Base-by-base conservation (phyloP, 1,284 basidiomycete species). In the Mrakiaceae sp. region DNA sequence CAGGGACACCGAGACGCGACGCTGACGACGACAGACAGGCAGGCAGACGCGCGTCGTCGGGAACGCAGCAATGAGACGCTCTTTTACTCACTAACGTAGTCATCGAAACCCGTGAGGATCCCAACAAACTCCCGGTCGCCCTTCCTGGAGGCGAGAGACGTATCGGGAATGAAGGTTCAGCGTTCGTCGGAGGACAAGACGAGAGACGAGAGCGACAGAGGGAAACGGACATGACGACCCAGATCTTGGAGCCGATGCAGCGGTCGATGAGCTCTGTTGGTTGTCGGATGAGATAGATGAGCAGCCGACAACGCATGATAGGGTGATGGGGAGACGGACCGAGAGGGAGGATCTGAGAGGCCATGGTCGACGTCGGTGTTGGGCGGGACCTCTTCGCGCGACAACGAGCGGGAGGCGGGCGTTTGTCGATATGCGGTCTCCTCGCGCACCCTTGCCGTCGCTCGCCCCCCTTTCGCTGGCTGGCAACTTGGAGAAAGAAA, bases 81-180 rank as follows among this genome's bases (percentile, higher is more conserved):
- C 27, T 27, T 27, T 27, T 58, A 97, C 95, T 84, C 77, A 98
- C 95, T 98, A 76, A 98, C 95, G 76, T 95, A 98, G 78, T 98
- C 95, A 76, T 98, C 96, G 73, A 98, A 98, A 3, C 96, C 95
- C 54, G 95, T 82, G 58, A 98, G 79, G 3, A 86, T 98, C n/a
- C 95, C 95, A 14, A 88, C 90, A 78, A 96, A 96, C 78, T 97
- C 93, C 63, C 90, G 86, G 69, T 97, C 91, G 69, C 84, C 87
- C 80, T 96, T 96, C 65, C 65, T 66, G 49, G 43, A 9, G 6
- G 6, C 10, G 44, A 11, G 27, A 40, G 5, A 46, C 6, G 10
- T n/a, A 46, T 5, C 27, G 16, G 39, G 9, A 11, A 60, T 10
- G 16, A 42, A 43, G 16, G 3, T 6, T 60, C 44, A 47, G 57